phyloP scores from a whole-genome alignment of 306 rosid genomes.

The Myrica gale region DNA sequence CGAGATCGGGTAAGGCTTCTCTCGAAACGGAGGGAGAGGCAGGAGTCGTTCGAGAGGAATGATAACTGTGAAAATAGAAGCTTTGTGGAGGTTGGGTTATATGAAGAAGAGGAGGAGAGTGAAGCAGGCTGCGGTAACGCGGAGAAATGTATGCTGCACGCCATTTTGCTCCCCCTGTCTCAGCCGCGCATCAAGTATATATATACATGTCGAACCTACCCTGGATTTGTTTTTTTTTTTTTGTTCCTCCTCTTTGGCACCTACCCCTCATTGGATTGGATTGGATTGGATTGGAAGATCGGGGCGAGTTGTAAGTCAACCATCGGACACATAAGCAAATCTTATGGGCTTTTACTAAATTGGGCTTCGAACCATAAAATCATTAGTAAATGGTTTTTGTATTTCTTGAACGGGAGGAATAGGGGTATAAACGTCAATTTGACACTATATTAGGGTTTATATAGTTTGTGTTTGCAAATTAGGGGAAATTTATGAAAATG shows the following conservation, averaged over 20 bases:
- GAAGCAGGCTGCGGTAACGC: slow-evolving; percentile 17
- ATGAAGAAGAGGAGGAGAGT: slow-evolving; percentile 6
- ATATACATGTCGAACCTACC: background rate
- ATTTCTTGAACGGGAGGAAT: no score
- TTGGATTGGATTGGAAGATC: background rate
- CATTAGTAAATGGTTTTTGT: no score
- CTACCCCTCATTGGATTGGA: no score
- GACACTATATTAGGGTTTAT: no score
- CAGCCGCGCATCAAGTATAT: background rate
- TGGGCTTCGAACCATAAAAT: background rate
- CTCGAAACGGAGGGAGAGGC: slow-evolving; percentile 7
- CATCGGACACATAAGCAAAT: no score
- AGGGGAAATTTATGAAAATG: no score
- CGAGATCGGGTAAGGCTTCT: slow-evolving; percentile 8
- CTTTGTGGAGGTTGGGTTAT: slow-evolving; percentile 1
- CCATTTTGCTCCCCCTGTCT: slow-evolving; percentile 18
- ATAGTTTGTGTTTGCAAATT: no score
- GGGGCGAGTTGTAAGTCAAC: background rate
- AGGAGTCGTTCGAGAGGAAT: slow-evolving; percentile 8
- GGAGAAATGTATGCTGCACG: slow-evolving; percentile 21
- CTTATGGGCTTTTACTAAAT: background rate
- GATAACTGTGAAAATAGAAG: slow-evolving; percentile 28
- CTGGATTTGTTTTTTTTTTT: background rate
- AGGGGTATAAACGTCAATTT: no score
- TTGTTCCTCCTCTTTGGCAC: no score